These are phyloP conservation scores for Ophiostoma tasmaniense DNA, from an alignment of 2,329 filamentous ascomycete genomes.

Conservation along the genomic window DNA sequence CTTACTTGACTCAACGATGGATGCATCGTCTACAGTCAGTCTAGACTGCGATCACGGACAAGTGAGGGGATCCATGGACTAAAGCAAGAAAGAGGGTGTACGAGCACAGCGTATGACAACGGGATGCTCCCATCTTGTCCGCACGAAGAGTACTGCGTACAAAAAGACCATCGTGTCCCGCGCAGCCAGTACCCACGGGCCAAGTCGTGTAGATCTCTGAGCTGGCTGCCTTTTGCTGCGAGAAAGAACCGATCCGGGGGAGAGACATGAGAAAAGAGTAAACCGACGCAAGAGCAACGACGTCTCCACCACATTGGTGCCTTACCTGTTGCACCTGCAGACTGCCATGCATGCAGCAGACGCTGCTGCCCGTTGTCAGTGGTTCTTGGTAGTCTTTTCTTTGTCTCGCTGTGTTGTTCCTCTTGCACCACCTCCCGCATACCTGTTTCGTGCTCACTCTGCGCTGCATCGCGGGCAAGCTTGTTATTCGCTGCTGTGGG, in stretches of 20 bases:
- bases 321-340: not conserved
- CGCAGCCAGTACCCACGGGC: not conserved
- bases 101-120: not conserved
- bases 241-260: not conserved
- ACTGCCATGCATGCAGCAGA: not conserved
- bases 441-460: not conserved
- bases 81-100: not conserved
- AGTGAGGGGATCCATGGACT: not conserved
- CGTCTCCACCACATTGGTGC: constrained; percentile 1
- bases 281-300: not conserved
- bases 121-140: not conserved
- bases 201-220: not conserved
- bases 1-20: not conserved
- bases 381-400: not conserved
- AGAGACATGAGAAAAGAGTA: not conserved
- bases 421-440: not conserved
- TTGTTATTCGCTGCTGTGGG: not conserved
- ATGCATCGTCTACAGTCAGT: not conserved
- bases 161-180: not conserved
- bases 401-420: not conserved
- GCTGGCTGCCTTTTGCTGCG: no score
- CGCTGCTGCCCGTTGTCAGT: not conserved
- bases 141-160: no score
- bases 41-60: not conserved
- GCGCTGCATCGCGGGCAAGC: not conserved